Percentiles rank a stretch among this genome's conserved stretches.
These are phyloP conservation scores for Suillus tomentosus DNA, from an alignment of 768 basidiomycete species.

Conservation along the genomic window DNA sequence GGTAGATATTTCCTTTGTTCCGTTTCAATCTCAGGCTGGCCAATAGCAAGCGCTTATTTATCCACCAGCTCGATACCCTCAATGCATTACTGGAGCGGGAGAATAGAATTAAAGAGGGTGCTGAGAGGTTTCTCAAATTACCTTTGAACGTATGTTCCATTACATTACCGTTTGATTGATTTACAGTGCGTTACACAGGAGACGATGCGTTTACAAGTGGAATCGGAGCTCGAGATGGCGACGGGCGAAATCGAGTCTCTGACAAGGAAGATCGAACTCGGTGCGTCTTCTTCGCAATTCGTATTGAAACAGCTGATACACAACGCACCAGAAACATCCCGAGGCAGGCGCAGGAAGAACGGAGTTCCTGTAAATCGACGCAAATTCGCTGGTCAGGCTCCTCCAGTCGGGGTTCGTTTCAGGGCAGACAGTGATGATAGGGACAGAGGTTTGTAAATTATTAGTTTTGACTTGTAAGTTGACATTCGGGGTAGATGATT, in stretches of 20 bases:
- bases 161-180: neutral
- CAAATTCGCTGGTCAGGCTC: slow-evolving; percentile 37
- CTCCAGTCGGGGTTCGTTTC: slow-evolving; percentile 28
- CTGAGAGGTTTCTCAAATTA: slow-evolving; percentile 84
- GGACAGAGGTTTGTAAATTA: slow-evolving; percentile 33
- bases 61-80: slow-evolving; percentile 62
- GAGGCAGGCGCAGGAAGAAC: slow-evolving; percentile 34
- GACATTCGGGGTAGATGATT: slow-evolving; percentile 54
- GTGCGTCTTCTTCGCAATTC: slow-evolving; percentile 27
- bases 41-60: neutral
- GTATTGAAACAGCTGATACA: neutral
- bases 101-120: slow-evolving; percentile 86
- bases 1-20: slow-evolving; percentile 21
- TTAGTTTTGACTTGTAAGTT: neutral
- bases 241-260: slow-evolving; percentile 72
- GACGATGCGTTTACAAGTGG: slow-evolving; percentile 68
- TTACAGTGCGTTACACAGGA: slow-evolving; percentile 39
- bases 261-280: slow-evolving; percentile 49
- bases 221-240: slow-evolving; percentile 77
- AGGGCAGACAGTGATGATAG: slow-evolving; percentile 38
- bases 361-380: slow-evolving; percentile 30
- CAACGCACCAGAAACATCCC: slow-evolving; percentile 34
- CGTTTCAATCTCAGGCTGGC: neutral
- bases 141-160: slow-evolving; percentile 45
- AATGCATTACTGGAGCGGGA: slow-evolving; percentile 72